Conservation (phyloP, 2,329 filamentous ascomycete genomes). For the Botrytis deweyae region DNA sequence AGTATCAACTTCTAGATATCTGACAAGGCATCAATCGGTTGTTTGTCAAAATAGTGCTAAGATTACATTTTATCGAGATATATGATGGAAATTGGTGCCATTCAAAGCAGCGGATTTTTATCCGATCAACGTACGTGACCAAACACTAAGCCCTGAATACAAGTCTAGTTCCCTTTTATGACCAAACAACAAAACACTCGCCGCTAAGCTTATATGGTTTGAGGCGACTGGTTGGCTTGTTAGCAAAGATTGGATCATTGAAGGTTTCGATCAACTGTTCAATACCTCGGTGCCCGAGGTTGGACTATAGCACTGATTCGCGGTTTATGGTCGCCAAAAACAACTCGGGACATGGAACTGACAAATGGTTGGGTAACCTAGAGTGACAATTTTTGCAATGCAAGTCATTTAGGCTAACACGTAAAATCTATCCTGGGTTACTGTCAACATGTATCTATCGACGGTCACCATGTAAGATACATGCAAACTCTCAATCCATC, state of each 20-base stretch:
- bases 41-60: not conserved
- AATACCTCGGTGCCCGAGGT: conserved; percentile 9
- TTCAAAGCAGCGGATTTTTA: too few species aligned
- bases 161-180: not conserved
- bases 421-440: not conserved
- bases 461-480: not conserved
- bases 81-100: not conserved
- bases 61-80: not conserved
- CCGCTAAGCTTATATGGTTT: not conserved
- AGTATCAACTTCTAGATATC: not conserved
- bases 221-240: not conserved
- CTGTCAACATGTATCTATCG: not conserved
- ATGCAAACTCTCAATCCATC: not conserved
- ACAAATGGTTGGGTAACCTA: not conserved
- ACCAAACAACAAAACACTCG: not conserved
- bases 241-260: not conserved
- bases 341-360: not conserved
- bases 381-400: not conserved
- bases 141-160: not conserved
- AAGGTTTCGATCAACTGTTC: not conserved
- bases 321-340: not conserved
- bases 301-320: not conserved
- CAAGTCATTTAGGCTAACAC: not conserved
- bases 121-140: not conserved
- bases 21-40: not conserved